Base-by-base conservation (phyloP, 2,329 filamentous ascomycete genomes). In the Xylariaceae sp. region DNA sequence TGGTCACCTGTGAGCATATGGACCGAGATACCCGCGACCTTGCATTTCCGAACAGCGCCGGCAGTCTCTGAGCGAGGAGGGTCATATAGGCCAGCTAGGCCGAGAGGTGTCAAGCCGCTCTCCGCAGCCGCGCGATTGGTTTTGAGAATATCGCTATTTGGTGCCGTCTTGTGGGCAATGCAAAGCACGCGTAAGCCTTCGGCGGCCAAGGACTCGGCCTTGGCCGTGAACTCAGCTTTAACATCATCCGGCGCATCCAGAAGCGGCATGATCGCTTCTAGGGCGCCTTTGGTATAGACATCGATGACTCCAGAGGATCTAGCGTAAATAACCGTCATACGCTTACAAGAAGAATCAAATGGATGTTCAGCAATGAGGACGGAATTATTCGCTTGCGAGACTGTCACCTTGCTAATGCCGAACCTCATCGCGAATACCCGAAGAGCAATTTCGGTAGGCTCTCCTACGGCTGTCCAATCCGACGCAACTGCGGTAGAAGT, bases 401-500 rank as follows among this genome's bases (percentile, higher is more conserved):
- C 63, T 3, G 74, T 70, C 1, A 73, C 67, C 68, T 81, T 81
- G 48, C 76, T 79, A 57, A 80, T 79, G 26, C 81, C 79, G 64
- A 90, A 90, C 16, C 88, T 84, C 75, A 87, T 86, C 43, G 88
- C 87, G 59, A 91, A 87, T 8, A 91, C 87, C 62, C 89, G 87
- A 14, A 91, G 82, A 9, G 89, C 88, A 57, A 91, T 89, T 65
- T 91, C 88, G 3, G 89, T 91, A 3, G 87, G 86, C 63, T 89
- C 86, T 45, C 87, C 87, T 37, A 86, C 75, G 17, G 85, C 85
- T 37, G 77, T 80, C 85, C 86, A 89, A 2, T 76, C 70, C 3
- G 73, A 69, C 24, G 76, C 73, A 12, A 77, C 74, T n/a, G 75
- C 68, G 7, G 78, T 80, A 4, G 78, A 78, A 46, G 77, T 75